Base-by-base conservation (phyloP, 192 early-diverging fungal species). In the Chytriomyces sp. region DNA sequence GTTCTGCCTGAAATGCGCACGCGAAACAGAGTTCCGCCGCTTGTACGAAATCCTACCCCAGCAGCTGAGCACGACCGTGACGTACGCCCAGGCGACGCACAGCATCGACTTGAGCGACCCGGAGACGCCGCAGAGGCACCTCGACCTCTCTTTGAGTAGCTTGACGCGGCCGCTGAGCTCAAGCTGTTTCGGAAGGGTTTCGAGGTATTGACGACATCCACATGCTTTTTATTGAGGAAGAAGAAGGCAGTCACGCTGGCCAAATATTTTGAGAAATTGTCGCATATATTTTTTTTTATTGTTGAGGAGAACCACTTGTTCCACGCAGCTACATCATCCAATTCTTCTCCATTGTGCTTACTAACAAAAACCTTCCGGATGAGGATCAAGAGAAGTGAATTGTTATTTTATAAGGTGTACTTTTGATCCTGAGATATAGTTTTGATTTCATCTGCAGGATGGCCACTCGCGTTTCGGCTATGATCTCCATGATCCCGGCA, bases 131-230 rank as follows among this genome's bases (percentile, higher is more conserved):
- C 95, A 98, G 83, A 92, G 96, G 62, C 94, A 96, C 80, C 78
- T 98, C 73, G 98, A 98, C 75, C 92, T 53, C 92, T 95, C 57
- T 99, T 98, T 84, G 85, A 90, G 73, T 96, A 99, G 82, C 82
- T 99, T 14, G 93, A 97, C 68, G 94, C 90, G 40, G 96, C 96
- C 49, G 92, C 93, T 56, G 92, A 98, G 79, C 85, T 99, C 78
- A 96, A 99, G 81, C 86, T 98, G 75, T 99, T 96, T 96, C 98
- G 84, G 98, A 99, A 83, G 94, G 92, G 40, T 99, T 94, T 88
- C 87, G 92, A 70, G 93, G 94, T 37, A 88, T 98, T 53, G 98
- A 99, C 86, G 98, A 99, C 84, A 95, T 99, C 60, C 91, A 96
- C 85, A 90, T 91, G 72, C 83, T 99, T 63, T 84, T 99, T 65